Evolutionary conservation across 345 rosid species (phyloP).

Genomic region (Microthlaspi erraticum): DNA sequence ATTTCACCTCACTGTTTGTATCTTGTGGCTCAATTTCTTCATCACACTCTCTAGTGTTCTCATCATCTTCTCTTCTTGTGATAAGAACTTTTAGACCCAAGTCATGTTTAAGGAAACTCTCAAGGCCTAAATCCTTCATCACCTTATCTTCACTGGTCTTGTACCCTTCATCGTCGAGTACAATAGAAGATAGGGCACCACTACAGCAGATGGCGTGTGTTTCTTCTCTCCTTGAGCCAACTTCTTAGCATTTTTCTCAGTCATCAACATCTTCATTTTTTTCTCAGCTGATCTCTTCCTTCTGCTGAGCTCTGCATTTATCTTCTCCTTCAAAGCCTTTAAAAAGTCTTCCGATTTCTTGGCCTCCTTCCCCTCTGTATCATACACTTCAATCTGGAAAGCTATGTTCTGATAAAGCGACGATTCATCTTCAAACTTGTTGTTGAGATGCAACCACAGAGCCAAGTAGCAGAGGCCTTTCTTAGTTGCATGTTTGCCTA

Average conservation of each 20-base stretch:
- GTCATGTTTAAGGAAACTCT: neutral
- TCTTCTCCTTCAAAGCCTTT: neutral
- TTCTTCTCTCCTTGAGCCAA: neutral
- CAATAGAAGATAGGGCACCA: conserved; percentile 37
- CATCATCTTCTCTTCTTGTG: conserved; percentile 19
- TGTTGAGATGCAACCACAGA: conserved; percentile 18
- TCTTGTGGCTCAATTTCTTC: neutral
- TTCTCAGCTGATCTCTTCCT: neutral
- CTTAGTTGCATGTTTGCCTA: neutral
- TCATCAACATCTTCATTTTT: neutral
- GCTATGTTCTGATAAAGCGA: conserved; percentile 43
- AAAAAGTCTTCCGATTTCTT: neutral
- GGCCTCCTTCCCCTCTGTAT: conserved; percentile 5
- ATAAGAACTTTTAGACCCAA: conserved; percentile 11
- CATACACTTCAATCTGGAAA: conserved; percentile 39
- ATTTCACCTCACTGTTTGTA: too few species aligned
- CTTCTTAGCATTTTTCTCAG: neutral
- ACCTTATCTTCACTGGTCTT: neutral
- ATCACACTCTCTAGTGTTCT: neutral
- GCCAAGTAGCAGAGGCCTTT: neutral
- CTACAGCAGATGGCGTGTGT: neutral
- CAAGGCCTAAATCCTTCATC: conserved; percentile 6
- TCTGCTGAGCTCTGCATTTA: neutral
- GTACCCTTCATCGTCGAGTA: conserved; percentile 47
- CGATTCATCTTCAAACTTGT: neutral